Percentiles rank a stretch among this genome's conserved stretches.
These are phyloP conservation scores for Aspergillus brunneoviolaceus DNA, from an alignment of 2,329 filamentous ascomycete genomes.

Conservation along the genomic window DNA sequence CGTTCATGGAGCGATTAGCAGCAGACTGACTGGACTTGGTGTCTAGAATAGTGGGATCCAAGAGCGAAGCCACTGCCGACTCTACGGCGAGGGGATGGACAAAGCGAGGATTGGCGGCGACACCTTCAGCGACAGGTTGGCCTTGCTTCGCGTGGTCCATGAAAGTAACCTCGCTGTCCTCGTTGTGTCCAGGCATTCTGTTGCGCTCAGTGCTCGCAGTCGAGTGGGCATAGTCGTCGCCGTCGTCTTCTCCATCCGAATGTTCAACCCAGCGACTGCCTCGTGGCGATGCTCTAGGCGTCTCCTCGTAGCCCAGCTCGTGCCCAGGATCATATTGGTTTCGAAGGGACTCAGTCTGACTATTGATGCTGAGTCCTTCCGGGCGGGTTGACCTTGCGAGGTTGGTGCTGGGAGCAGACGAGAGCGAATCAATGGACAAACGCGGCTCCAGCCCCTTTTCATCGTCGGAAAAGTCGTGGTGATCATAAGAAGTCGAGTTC, in stretches of 20 bases:
- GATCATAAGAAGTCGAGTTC: constrained; percentile 56
- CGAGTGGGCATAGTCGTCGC: constrained; percentile 57
- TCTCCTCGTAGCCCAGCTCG: constrained; percentile 42
- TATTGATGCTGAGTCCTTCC: constrained; percentile 54
- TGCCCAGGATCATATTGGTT: constrained; percentile 38
- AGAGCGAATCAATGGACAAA: constrained; percentile 59
- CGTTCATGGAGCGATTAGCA: constrained; percentile 48
- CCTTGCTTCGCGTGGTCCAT: constrained; percentile 62
- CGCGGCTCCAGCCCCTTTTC: constrained; percentile 53
- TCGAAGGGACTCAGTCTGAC: constrained; percentile 50
- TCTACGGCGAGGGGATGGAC: constrained; percentile 75
- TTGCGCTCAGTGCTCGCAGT: constrained; percentile 54
- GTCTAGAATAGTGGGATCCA: constrained; percentile 77
- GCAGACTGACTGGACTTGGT: constrained; percentile 52
- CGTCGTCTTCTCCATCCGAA: constrained; percentile 23
- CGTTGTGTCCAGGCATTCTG: constrained; percentile 51
- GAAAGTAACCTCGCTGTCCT: constrained; percentile 58
- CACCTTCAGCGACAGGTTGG: constrained; percentile 68
- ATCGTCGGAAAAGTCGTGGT: constrained; percentile 58
- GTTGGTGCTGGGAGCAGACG: constrained; percentile 59
- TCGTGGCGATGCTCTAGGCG: constrained; percentile 24
- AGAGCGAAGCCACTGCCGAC: constrained; percentile 85
- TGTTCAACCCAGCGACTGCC: constrained; percentile 27
- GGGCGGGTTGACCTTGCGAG: constrained; percentile 56
- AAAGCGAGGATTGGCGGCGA: constrained; percentile 72